These are phyloP conservation scores for Aspergillus phoenicis DNA, from an alignment of 2,329 filamentous ascomycete species.

Conservation along the genomic window DNA sequence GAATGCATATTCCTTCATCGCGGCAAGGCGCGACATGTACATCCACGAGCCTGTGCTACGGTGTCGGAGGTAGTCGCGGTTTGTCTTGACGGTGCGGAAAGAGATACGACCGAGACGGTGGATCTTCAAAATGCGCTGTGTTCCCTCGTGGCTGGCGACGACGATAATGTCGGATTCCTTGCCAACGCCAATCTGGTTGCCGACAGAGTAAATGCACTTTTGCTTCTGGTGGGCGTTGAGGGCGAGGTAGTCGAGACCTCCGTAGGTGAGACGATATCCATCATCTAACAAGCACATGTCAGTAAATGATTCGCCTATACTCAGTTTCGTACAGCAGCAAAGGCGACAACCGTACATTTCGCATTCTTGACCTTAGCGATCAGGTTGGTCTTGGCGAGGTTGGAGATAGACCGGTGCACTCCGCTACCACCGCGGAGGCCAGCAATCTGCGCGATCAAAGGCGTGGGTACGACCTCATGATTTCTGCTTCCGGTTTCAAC, in stretches of 20 bases:
- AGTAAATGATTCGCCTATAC: not conserved
- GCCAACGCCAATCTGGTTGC: slow-evolving; percentile 90
- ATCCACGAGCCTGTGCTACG: slow-evolving; percentile 86
- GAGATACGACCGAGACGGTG: slow-evolving; percentile 94
- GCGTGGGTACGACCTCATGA: slow-evolving; percentile 93
- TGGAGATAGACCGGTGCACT: slow-evolving; percentile 84
- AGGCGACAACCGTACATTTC: slow-evolving; percentile 59
- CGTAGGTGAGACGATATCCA: slow-evolving; percentile 94
- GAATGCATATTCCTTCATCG: slow-evolving; percentile 91
- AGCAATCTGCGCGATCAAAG: slow-evolving; percentile 81
- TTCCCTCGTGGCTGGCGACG: slow-evolving; percentile 76
- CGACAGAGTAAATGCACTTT: slow-evolving; percentile 84
- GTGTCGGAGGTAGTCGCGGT: slow-evolving; percentile 91
- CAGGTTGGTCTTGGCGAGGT: slow-evolving; percentile 85
- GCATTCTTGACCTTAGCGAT: slow-evolving; percentile 94
- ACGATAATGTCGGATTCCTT: slow-evolving; percentile 98
- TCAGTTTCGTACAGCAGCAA: not conserved
- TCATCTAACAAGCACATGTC: slow-evolving; percentile 61
- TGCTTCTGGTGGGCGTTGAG: slow-evolving; percentile 83
- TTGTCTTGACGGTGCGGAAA: slow-evolving; percentile 93
- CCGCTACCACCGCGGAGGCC: slow-evolving; percentile 76
- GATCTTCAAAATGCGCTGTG: slow-evolving; percentile 87
- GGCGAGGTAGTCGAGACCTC: slow-evolving; percentile 95
- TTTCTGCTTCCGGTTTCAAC: slow-evolving; percentile 93
- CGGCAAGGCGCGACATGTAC: slow-evolving; percentile 92